These are phyloP conservation scores for Botrytis galanthina DNA, from an alignment of 2,329 filamentous ascomycete genomes.

Conservation along the genomic window DNA sequence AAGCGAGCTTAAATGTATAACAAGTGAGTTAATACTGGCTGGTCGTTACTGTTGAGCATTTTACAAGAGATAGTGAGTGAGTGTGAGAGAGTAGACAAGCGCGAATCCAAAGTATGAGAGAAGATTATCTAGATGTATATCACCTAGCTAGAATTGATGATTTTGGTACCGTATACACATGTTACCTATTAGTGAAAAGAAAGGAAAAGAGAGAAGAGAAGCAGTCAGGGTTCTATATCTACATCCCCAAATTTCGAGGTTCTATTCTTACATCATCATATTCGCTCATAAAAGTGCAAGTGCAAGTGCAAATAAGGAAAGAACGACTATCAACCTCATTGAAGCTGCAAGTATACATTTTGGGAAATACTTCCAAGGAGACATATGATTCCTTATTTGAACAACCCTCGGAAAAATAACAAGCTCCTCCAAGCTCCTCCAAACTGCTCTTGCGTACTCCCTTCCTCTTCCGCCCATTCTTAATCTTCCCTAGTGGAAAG, in stretches of 20 bases:
- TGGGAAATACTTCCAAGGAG: background rate
- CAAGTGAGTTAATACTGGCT: background rate
- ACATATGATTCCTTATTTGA: background rate
- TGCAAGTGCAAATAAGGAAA: background rate
- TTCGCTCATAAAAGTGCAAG: background rate
- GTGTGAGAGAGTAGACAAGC: too few species aligned
- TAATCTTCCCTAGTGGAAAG: too few species aligned
- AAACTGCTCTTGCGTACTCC: too few species aligned
- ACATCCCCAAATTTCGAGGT: background rate
- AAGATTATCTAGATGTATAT: background rate
- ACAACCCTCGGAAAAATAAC: too few species aligned
- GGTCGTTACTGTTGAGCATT: too few species aligned
- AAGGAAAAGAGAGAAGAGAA: background rate
- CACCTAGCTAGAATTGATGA: background rate
- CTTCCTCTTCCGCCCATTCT: too few species aligned
- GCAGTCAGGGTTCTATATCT: background rate
- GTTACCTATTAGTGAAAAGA: background rate
- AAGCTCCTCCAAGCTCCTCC: too few species aligned
- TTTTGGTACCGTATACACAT: background rate
- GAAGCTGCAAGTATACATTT: background rate
- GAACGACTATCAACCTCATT: background rate
- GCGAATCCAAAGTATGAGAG: background rate
- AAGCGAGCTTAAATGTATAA: background rate
- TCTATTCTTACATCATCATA: background rate
- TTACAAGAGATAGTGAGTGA: too few species aligned